These are phyloP conservation scores for Flaveria ramosissima DNA, from an alignment of 129 eudicot genomes.

Conservation along the genomic window DNA sequence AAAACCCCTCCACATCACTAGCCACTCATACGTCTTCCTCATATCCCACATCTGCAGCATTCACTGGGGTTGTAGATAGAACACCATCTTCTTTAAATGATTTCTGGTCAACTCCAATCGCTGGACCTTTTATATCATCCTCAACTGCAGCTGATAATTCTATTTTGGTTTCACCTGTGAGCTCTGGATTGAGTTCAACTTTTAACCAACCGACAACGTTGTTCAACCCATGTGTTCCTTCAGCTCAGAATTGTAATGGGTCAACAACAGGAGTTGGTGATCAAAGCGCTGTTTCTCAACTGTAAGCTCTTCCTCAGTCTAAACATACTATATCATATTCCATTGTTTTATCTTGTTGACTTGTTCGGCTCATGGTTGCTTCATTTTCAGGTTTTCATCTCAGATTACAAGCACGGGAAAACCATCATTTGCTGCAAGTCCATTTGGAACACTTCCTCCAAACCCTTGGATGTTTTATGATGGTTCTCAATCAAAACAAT, in stretches of 20 bases:
- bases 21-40: conserved; percentile 21
- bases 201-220: conserved; percentile 10
- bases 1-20: conserved; percentile 20
- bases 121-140: conserved; percentile 3
- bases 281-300: conserved; percentile 13
- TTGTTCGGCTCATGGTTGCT: conserved; percentile 8
- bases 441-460: conserved; percentile 46
- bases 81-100: conserved; percentile 13
- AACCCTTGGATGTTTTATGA: conserved; percentile 28
- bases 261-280: conserved; percentile 1
- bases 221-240: conserved; percentile 10
- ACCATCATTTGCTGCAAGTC: conserved; percentile 37
- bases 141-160: conserved; percentile 13
- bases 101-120: conserved; percentile 20
- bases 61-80: neutral
- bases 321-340: neutral
- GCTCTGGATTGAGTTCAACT: conserved; percentile 7
- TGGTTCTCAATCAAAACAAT: conserved; percentile 22
- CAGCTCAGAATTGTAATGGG: conserved; percentile 17
- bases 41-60: conserved; percentile 21
- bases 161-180: conserved; percentile 1
- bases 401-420: conserved; percentile 22
- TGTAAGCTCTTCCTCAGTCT: conserved; percentile 25
- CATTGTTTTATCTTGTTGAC: neutral
- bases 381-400: conserved; percentile 25